Conservation (phyloP, 2,329 filamentous ascomycete species). For the Thielaviopsis punctulata region DNA sequence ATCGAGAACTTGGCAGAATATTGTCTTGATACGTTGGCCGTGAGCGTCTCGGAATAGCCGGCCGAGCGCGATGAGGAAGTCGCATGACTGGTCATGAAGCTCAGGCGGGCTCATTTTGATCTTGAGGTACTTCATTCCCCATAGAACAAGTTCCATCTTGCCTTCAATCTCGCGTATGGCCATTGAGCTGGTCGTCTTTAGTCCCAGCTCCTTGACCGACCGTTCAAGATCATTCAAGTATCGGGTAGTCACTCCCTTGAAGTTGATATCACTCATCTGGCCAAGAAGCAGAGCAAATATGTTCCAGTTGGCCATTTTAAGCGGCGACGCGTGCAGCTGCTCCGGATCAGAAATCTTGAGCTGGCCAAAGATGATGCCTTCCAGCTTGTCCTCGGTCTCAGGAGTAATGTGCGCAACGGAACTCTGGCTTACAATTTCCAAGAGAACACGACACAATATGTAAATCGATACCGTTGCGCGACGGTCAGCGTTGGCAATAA, state of each 20-base stretch:
- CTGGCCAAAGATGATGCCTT: constrained; percentile 93
- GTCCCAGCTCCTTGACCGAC: constrained; percentile 56
- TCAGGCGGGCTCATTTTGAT: constrained; percentile 57
- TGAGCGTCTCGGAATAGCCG: constrained; percentile 72
- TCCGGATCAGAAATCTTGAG: constrained; percentile 78
- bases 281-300: constrained; percentile 84
- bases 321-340: constrained; percentile 55
- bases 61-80: constrained; percentile 69
- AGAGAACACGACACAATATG: constrained; percentile 79
- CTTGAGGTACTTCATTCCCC: constrained; percentile 79
- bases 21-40: constrained; percentile 77
- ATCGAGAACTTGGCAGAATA: constrained; percentile 84
- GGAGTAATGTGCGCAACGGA: constrained; percentile 64
- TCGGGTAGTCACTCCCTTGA: constrained; percentile 62
- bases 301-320: constrained; percentile 89
- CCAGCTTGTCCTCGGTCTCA: constrained; percentile 86
- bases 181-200: constrained; percentile 43
- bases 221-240: constrained; percentile 69
- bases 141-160: constrained; percentile 71
- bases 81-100: constrained; percentile 72
- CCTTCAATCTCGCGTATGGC: constrained; percentile 54
- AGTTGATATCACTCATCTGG: constrained; percentile 91
- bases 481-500: constrained; percentile 64
- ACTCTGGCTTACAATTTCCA: constrained; percentile 87
- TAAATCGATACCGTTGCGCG: constrained; percentile 91